A percentile compares a stretch with the other conserved stretches of the same genome.
Conservation (phyloP, 768 basidiomycete genomes). For the Rhizopogon salebrosus region DNA sequence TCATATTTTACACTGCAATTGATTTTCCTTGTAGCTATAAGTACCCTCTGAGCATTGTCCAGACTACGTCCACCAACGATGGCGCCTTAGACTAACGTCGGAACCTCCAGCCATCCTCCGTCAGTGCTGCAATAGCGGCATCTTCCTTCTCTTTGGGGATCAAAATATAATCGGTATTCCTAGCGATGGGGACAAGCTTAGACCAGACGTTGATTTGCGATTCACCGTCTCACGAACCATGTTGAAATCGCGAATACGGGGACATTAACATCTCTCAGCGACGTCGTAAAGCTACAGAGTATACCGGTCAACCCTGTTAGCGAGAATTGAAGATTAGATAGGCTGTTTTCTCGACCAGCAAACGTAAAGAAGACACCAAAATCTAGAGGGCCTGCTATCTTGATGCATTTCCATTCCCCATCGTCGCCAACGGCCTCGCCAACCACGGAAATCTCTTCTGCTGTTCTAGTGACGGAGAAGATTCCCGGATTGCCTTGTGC, state of each 20-base stretch:
- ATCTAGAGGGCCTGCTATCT: constrained; percentile 63
- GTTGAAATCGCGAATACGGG: constrained; percentile 61
- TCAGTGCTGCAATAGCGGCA: constrained; percentile 38
- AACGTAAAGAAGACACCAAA: constrained; percentile 36
- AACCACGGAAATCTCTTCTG: constrained; percentile 60
- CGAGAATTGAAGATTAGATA: background rate
- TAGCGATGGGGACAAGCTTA: constrained; percentile 16
- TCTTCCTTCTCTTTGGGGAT: constrained; percentile 41
- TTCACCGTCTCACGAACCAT: constrained; percentile 35
- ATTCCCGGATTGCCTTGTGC: constrained; percentile 28
- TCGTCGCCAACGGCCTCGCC: constrained; percentile 36
- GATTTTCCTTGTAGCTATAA: background rate
- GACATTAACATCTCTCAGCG: constrained; percentile 46
- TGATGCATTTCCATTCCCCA: constrained; percentile 53
- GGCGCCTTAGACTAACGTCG: background rate
- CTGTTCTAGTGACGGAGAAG: constrained; percentile 53
- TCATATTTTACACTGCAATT: too few species aligned
- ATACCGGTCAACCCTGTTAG: constrained; percentile 50
- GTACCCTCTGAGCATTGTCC: background rate
- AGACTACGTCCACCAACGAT: background rate
- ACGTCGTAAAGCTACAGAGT: constrained; percentile 46
- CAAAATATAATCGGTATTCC: constrained; percentile 66
- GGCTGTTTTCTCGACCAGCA: background rate
- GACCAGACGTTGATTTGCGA: background rate
- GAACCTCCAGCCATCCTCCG: constrained; percentile 46